Conservation (phyloP, 768 basidiomycete species). For the Macrocybe gigantea region DNA sequence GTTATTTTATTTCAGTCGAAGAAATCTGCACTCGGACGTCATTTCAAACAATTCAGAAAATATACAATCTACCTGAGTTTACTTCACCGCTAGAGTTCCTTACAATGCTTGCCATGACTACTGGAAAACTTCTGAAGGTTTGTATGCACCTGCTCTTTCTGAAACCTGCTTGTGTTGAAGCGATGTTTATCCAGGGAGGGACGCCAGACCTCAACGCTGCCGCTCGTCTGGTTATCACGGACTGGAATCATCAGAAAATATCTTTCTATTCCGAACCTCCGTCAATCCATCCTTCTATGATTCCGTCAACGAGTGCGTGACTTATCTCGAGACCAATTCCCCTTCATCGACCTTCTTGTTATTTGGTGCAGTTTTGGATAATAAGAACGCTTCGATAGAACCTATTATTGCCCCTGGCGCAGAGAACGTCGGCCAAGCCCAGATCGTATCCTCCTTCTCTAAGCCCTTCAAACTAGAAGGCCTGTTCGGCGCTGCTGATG, state of each 20-base stretch:
- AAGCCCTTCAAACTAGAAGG: conserved; percentile 79
- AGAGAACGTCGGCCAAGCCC: conserved; percentile 75
- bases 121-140: conserved; percentile 82
- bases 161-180: not conserved
- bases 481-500: conserved; percentile 75
- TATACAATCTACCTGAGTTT: conserved; percentile 82
- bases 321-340: not conserved
- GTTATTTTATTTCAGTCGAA: conserved; percentile 52
- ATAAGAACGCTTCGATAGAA: conserved; percentile 17
- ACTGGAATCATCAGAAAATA: conserved; percentile 97
- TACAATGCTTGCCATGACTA: conserved; percentile 81
- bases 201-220: conserved; percentile 82
- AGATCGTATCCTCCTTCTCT: conserved; percentile 65
- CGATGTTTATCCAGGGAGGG: conserved; percentile 55
- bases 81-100: conserved; percentile 74
- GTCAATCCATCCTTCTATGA: conserved; percentile 65
- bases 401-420: conserved; percentile 59
- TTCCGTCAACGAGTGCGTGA: conserved; percentile 45
- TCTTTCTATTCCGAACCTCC: conserved; percentile 85
- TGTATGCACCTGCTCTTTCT: not conserved
- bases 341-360: not conserved
- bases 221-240: conserved; percentile 75
- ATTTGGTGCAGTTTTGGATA: conserved; percentile 15
- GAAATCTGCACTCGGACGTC: conserved; percentile 78
- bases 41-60: conserved; percentile 63